Evolutionary conservation across 2,329 filamentous ascomycete genomes (phyloP).

Genomic region (Clarireedia homoeocarpa): DNA sequence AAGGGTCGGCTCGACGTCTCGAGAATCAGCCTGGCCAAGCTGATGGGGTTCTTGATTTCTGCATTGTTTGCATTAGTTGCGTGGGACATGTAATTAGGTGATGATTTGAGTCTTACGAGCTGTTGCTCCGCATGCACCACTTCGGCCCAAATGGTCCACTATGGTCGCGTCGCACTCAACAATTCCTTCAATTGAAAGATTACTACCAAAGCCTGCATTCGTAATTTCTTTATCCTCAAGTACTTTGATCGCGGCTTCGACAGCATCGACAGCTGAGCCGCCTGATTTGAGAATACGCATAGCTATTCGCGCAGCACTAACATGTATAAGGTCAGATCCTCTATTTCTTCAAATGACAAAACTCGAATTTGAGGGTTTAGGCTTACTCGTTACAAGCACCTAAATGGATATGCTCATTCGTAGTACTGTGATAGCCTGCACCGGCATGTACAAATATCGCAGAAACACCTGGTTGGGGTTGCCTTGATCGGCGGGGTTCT

Average conservation of each 20-base stretch:
- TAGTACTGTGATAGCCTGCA: conserved; percentile 82
- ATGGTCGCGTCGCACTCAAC: conserved; percentile 95
- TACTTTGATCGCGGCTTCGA: conserved; percentile 79
- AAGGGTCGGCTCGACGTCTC: conserved; percentile 68
- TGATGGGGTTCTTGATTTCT: conserved; percentile 93
- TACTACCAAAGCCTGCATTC: conserved; percentile 93
- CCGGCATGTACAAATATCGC: conserved; percentile 95
- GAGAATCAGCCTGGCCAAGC: conserved; percentile 74
- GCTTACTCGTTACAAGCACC: conserved; percentile 82
- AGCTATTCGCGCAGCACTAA: conserved; percentile 71
- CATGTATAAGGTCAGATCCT: conserved; percentile 17
- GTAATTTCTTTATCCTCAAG: conserved; percentile 94
- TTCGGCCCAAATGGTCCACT: conserved; percentile 83
- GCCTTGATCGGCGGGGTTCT: conserved; percentile 16
- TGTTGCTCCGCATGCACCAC: conserved; percentile 87
- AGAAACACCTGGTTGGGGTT: conserved; percentile 35
- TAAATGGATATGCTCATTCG: conserved; percentile 80
- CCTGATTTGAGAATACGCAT: conserved; percentile 77
- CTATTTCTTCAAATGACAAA: not conserved
- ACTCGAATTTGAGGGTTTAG: not conserved
- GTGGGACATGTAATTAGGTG: not conserved
- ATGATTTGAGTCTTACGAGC: conserved; percentile 55
- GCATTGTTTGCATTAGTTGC: not conserved
- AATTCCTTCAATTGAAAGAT: conserved; percentile 78
- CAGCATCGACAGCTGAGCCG: conserved; percentile 74